Conservation (phyloP, 805 yeast genomes). For the Lipomyces starkeyi region DNA sequence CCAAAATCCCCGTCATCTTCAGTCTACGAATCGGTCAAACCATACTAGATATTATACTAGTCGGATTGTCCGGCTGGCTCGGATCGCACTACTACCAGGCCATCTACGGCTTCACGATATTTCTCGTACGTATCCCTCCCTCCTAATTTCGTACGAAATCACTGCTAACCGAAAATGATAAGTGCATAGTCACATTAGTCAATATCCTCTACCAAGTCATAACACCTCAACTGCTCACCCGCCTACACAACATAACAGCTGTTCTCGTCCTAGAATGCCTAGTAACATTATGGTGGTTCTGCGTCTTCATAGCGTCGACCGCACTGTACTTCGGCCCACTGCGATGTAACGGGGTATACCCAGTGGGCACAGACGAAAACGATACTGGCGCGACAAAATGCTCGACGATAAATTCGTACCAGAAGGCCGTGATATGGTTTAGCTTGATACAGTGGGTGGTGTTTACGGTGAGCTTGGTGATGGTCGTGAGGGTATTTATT, state of each 20-base stretch:
- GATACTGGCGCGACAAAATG: not conserved
- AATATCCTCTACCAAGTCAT: conserved; percentile 21
- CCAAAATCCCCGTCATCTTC: conserved; percentile 15
- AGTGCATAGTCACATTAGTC: conserved; percentile 19
- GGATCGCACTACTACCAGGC: conserved; percentile 21
- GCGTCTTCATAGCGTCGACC: conserved; percentile 18
- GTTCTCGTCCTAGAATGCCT: conserved; percentile 22
- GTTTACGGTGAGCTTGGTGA: conserved; percentile 13
- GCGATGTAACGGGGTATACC: conserved; percentile 5
- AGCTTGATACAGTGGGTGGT: conserved; percentile 12
- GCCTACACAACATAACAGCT: conserved; percentile 9
- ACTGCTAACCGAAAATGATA: not conserved
- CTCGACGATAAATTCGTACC: conserved; percentile 19
- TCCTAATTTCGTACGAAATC: not conserved
- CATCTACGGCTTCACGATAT: conserved; percentile 27
- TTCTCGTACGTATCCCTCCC: conserved; percentile 14
- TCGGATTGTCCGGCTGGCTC: conserved; percentile 31
- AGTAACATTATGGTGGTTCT: conserved; percentile 22
- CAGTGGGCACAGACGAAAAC: not conserved
- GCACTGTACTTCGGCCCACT: conserved; percentile 18
- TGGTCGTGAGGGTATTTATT: conserved; percentile 15
- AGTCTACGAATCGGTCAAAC: conserved; percentile 19
- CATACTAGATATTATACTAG: conserved; percentile 17
- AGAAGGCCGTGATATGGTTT: conserved; percentile 25
- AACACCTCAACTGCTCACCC: conserved; percentile 13